phyloP scores from a whole-genome alignment of 352 stramenopile genomes.

The Phytophthora fragariae region DNA sequence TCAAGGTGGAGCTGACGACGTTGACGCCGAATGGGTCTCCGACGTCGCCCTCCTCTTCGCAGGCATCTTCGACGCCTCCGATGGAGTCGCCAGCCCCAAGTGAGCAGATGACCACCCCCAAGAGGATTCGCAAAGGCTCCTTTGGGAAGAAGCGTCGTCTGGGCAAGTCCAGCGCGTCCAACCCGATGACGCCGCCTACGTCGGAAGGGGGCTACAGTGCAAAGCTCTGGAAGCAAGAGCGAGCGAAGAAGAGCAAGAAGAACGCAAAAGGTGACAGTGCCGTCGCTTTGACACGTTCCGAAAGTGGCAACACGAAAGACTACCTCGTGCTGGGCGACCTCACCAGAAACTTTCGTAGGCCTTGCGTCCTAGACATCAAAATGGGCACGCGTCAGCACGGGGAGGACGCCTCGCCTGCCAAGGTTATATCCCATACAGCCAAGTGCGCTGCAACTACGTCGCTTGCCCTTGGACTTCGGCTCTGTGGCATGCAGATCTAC shows the following conservation, averaged over 20 bases:
- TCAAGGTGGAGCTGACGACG: slow-evolving; percentile 63
- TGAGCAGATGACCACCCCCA: slow-evolving; percentile 21
- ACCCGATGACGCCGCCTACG: slow-evolving; percentile 6
- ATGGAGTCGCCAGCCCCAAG: slow-evolving; percentile 15
- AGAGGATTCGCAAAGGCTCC: slow-evolving; percentile 30
- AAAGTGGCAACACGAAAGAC: slow-evolving; percentile 35
- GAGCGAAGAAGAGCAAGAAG: slow-evolving; percentile 33
- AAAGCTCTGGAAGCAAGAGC: slow-evolving; percentile 68
- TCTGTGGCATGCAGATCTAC: slow-evolving; percentile 89
- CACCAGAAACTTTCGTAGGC: slow-evolving; percentile 64
- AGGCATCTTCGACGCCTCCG: slow-evolving; percentile 13
- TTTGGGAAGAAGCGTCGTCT: slow-evolving; percentile 53
- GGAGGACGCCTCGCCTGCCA: slow-evolving; percentile 69
- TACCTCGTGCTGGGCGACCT: slow-evolving; percentile 81
- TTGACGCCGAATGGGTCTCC: slow-evolving; percentile 10
- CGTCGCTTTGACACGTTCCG: slow-evolving; percentile 17
- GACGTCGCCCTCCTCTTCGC: slow-evolving; percentile 10
- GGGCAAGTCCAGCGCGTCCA: slow-evolving; percentile 26
- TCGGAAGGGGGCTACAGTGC: slow-evolving; percentile 60
- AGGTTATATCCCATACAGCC: slow-evolving; percentile 70
- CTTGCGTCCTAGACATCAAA: slow-evolving; percentile 85
- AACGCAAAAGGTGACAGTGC: slow-evolving; percentile 8
- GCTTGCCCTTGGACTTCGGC: slow-evolving; percentile 63
- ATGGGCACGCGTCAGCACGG: slow-evolving; percentile 85
- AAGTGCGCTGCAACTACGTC: slow-evolving; percentile 85